Evolutionary conservation across 2,329 filamentous ascomycete genomes (phyloP), one percentile per base, ranked within the genome.

Genomic region (Trichoderma endophyticum): DNA sequence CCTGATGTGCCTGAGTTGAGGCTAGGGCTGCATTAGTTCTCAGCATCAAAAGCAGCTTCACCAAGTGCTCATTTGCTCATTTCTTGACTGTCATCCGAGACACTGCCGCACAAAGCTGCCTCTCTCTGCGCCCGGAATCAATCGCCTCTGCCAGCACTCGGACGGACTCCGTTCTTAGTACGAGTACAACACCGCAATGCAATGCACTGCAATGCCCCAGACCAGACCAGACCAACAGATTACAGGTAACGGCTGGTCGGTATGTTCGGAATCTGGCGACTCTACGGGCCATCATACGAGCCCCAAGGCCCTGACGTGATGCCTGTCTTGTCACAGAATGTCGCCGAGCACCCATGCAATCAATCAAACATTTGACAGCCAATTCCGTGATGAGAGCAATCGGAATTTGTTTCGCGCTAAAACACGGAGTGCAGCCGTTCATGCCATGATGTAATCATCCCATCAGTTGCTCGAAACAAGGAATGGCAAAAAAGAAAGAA

Each of bases 361-460:
- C 57, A 15, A 51, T 51, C 43, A 51, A 30, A 30, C 28, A 57
- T 60, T 36, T 36, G 34, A 36, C 34, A 30, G n/a, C 48, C 39
- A 34, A 39, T 18, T 51, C 18, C 43, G 43, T 21, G 28, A 60
- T n/a, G 28, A 60, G 9, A 32, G n/a, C 48, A 32, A 59, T 65
- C 26, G 43, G 48, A n/a, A 24, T 8, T 54, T 54, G 43, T 26
- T 30, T 34, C 43, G 62, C 30, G 48, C 48, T 36, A 62, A 39
- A 61, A 24, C 30, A 61, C 59, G 59, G 30, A 9, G 39, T 32
- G 28, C 24, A n/a, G 43, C 26, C 26, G 64, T 39, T 39, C 28
- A 59, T 48, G 61, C 34, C 21, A 70, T 70, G 66, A 70, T 70
- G 66, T 70, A 70, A 70, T 70, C 24, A 60, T 30, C 18, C 15